Evolutionary conservation across 495 filamentous ascomycete genomes (phyloP), one percentile per base, ranked within the genome.

Genomic region (Talaromyces liani): DNA sequence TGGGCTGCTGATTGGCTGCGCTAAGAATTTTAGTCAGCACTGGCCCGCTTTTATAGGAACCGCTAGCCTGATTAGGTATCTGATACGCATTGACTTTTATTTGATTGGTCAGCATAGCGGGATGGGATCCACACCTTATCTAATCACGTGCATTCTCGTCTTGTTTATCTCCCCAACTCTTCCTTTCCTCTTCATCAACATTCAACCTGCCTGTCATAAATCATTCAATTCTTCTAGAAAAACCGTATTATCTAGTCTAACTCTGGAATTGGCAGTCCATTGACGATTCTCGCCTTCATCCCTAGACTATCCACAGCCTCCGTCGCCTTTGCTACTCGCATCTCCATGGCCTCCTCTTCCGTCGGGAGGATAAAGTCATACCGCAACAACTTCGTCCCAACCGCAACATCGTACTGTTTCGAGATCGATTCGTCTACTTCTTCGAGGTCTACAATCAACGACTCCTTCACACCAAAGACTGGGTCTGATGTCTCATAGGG

Each of bases 401-500:
- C 65, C 58, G 73, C 63, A 25, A 84, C 73, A 29, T 69, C 78
- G 65, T 86, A 80, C 66, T 82, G 70, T 63, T 79, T 71, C 22
- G 83, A 80, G 53, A 86, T 79, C 54, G 80, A 81, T 25, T 79
- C 75, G 54, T 85, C 80, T 9, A 85, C 84, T 31, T 80, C 82
- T 5, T 73, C 77, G 1, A 89, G 74, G 62, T 90, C 87, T 29
- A 92, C 77, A 22, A 93, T 75, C 20, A 94, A 76, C 34, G 84
- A 87, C 69, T 88, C 77, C 70, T 95, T 94, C 41, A 94, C 91
- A 16, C 91, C 91, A 67, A 94, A 94, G 6, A 94, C 91, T 1
- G 90, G 86, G 68, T 95, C 91, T 0, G 87, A 88, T 1, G 83
- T 87, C 74, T 91, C 89, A 69, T 93, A 93, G 1, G 87, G 87